Percentiles rank a stretch among this genome's conserved stretches.
Conservation (phyloP, 2,329 filamentous ascomycete genomes). For the Nothomitra cinnamomea region DNA sequence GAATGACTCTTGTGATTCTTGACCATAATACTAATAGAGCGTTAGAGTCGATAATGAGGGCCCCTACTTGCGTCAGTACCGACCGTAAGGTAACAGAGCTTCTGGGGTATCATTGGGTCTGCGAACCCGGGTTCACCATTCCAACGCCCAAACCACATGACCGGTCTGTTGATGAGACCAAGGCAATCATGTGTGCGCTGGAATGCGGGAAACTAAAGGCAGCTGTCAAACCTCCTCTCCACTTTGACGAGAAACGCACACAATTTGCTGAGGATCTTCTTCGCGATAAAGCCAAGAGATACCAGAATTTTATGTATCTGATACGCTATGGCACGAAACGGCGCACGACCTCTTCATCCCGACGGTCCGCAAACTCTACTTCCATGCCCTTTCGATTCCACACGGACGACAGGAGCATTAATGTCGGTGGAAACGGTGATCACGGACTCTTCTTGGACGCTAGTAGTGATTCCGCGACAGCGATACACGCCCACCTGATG, state of each 20-base stretch:
- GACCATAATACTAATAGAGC: slow-evolving; percentile 1
- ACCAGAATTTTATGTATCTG: background rate
- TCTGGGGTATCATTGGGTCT: too few species aligned
- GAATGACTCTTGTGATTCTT: too few species aligned
- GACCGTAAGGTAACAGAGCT: background rate
- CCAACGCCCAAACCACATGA: background rate
- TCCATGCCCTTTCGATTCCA: background rate
- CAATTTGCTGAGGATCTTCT: background rate
- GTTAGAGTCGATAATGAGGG: background rate
- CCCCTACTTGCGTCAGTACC: background rate
- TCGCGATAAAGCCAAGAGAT: background rate
- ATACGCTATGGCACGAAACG: background rate
- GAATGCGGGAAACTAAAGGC: background rate
- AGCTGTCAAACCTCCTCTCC: too few species aligned
- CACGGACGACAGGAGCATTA: too few species aligned
- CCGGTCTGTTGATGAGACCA: background rate
- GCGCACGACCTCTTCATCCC: background rate
- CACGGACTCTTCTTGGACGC: background rate
- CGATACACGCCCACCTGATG: too few species aligned
- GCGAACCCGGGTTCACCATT: background rate
- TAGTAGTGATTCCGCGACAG: background rate
- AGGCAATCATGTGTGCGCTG: background rate
- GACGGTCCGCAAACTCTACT: background rate
- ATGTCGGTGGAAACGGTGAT: background rate
- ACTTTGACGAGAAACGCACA: background rate